These are phyloP conservation scores for Tylopilus orsonianus DNA, from an alignment of 1,284 basidiomycete genomes.

Conservation along the genomic window DNA sequence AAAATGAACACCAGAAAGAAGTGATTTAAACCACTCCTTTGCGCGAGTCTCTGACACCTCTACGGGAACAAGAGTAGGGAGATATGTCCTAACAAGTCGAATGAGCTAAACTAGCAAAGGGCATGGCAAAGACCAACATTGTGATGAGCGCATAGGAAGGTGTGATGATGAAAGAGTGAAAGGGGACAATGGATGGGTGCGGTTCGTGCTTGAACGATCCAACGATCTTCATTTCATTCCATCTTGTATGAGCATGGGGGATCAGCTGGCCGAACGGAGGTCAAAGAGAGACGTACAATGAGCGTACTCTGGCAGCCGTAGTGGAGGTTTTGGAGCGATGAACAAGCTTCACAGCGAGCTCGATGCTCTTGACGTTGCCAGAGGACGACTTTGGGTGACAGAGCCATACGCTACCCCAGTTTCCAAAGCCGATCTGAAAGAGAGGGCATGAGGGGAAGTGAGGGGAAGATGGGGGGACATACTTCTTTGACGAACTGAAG, in stretches of 20 bases:
- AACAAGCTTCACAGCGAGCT: conserved; percentile 88
- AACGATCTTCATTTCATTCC: conserved; percentile 95
- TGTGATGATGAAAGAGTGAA: conserved; percentile 91
- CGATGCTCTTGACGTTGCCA: conserved; percentile 43
- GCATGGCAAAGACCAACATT: conserved; percentile 57
- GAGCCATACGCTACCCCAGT: conserved; percentile 85
- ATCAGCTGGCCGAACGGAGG: conserved; percentile 12
- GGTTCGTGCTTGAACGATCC: conserved; percentile 76
- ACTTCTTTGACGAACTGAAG: conserved; percentile 78
- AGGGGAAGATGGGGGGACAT: conserved; percentile 17
- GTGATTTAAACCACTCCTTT: conserved; percentile 80
- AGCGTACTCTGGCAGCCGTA: conserved; percentile 82
- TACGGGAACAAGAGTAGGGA: conserved; percentile 78
- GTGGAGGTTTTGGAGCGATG: conserved; percentile 77
- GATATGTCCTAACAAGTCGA: conserved; percentile 56
- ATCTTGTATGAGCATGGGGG: conserved; percentile 45
- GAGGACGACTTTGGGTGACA: conserved; percentile 58
- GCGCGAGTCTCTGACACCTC: conserved; percentile 77
- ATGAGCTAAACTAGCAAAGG: conserved; percentile 20
- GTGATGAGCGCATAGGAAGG: conserved; percentile 85
- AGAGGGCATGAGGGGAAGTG: conserved; percentile 3
- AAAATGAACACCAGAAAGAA: conserved; percentile 87
- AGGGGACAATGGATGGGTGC: conserved; percentile 88
- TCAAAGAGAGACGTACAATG: conserved; percentile 53
- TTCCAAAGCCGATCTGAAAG: conserved; percentile 75